phyloP scores from a whole-genome alignment of 2,329 filamentous ascomycete genomes.

The Trichoderma oligosporum region DNA sequence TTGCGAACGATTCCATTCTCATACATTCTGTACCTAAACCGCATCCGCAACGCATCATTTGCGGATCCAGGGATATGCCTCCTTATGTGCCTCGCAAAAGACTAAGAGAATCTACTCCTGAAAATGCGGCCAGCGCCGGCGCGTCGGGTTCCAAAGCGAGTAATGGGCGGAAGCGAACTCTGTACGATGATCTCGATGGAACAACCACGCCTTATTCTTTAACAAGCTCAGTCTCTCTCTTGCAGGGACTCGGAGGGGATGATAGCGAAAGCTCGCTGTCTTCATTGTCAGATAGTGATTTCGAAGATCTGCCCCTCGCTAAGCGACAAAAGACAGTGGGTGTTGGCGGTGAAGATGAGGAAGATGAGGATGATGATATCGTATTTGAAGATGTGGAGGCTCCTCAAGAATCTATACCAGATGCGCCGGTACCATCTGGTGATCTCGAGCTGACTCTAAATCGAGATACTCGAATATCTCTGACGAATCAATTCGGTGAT shows the following conservation, averaged over 20 bases:
- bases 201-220: slow-evolving; percentile 42
- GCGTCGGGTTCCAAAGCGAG: slow-evolving; percentile 22
- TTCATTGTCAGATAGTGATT: slow-evolving; percentile 55
- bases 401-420: slow-evolving; percentile 50
- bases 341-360: slow-evolving; percentile 23
- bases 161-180: slow-evolving; percentile 48
- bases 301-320: slow-evolving; percentile 42
- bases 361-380: slow-evolving; percentile 44
- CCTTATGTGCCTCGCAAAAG: slow-evolving; percentile 66
- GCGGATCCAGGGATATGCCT: slow-evolving; percentile 51
- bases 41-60: background rate
- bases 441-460: slow-evolving; percentile 72
- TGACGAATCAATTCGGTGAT: slow-evolving; percentile 57
- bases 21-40: background rate
- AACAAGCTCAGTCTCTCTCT: slow-evolving; percentile 40
- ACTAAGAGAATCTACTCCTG: slow-evolving; percentile 45
- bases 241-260: slow-evolving; percentile 44
- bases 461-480: slow-evolving; percentile 54
- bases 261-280: slow-evolving; percentile 48
- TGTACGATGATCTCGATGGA: slow-evolving; percentile 60
- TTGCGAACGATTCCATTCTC: background rate
- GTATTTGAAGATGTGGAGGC: slow-evolving; percentile 62
- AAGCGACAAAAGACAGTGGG: slow-evolving; percentile 40
- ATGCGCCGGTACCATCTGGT: slow-evolving; percentile 52
- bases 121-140: slow-evolving; percentile 24